Conservation (phyloP, 2,329 filamentous ascomycete genomes). For the Berkeleyomyces basicola region DNA sequence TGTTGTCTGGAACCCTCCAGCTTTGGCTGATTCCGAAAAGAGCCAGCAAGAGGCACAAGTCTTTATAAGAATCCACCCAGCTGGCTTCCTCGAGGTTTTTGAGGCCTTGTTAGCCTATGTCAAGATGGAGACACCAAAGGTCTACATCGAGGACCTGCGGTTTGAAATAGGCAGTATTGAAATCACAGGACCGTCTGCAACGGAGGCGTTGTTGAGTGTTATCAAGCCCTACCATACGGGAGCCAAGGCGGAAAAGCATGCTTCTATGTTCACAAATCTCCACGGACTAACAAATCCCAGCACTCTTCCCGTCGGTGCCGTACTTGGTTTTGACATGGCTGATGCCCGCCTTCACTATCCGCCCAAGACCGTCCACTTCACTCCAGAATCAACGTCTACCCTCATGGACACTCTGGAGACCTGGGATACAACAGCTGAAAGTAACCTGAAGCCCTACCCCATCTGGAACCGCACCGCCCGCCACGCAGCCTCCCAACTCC, state of each 20-base stretch:
- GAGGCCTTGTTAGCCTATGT: constrained; percentile 40
- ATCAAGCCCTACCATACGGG: constrained; percentile 35
- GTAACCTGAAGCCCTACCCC: constrained; percentile 27
- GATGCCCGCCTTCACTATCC: constrained; percentile 74
- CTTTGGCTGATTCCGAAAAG: not conserved
- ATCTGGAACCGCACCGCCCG: constrained; percentile 56
- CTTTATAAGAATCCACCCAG: constrained; percentile 66
- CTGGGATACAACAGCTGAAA: constrained; percentile 45
- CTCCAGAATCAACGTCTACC: constrained; percentile 16
- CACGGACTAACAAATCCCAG: constrained; percentile 48
- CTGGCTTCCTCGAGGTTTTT: constrained; percentile 57
- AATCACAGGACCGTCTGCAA: constrained; percentile 51
- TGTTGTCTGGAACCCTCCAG: constrained; percentile 53
- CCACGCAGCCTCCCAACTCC: constrained; percentile 44
- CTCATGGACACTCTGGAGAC: constrained; percentile 44
- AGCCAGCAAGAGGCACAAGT: constrained; percentile 23
- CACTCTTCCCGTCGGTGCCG: constrained; percentile 48
- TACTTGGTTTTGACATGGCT: constrained; percentile 55
- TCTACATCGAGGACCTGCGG: constrained; percentile 51
- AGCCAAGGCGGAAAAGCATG: constrained; percentile 24
- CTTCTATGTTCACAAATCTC: constrained; percentile 34
- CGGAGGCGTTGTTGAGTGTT: constrained; percentile 56
- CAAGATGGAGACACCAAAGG: constrained; percentile 42
- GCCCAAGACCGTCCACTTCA: constrained; percentile 36
- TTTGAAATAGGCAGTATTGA: constrained; percentile 49